A percentile compares a stretch with the other conserved stretches of the same genome.
phyloP scores from a whole-genome alignment of 75 land plant species.

The Selaginella tamariscina region DNA sequence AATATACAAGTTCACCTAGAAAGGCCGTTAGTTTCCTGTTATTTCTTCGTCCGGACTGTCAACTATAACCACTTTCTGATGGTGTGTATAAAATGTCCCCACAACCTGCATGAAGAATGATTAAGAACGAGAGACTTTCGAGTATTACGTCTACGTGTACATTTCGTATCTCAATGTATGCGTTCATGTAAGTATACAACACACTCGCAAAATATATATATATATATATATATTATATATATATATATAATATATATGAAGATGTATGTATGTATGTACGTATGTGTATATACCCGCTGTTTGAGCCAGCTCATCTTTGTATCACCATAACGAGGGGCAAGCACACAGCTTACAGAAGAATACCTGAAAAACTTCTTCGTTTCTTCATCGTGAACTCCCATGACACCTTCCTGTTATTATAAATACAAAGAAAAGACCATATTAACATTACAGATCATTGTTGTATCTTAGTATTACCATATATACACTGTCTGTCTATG shows the following conservation, averaged over 20 bases:
- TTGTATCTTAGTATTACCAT: no score
- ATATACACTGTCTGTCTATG: no score
- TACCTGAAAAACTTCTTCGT: constrained; percentile 65
- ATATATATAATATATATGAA: no score
- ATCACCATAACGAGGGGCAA: constrained; percentile 77
- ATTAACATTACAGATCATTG: not conserved
- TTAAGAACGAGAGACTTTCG: not conserved
- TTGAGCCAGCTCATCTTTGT: constrained; percentile 60
- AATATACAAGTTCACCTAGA: constrained; percentile 11
- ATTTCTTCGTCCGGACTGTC: not conserved
- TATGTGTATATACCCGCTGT: constrained; percentile 74
- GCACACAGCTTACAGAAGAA: constrained; percentile 59
- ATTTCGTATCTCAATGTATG: no score
- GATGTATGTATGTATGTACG: no score
- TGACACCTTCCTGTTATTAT: constrained; percentile 49
- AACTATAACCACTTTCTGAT: not conserved
- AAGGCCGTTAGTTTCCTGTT: not conserved
- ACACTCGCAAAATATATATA: not conserved
- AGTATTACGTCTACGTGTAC: no score
- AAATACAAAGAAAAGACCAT: not conserved
- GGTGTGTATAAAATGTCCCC: not conserved
- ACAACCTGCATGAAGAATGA: not conserved
- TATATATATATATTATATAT: no score
- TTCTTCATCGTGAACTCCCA: constrained; percentile 83
- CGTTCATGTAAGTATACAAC: no score